A percentile compares a stretch with the other conserved stretches of the same genome.
phyloP scores from a whole-genome alignment of 2,329 filamentous ascomycete genomes.

The Calonectria fujianensis region DNA sequence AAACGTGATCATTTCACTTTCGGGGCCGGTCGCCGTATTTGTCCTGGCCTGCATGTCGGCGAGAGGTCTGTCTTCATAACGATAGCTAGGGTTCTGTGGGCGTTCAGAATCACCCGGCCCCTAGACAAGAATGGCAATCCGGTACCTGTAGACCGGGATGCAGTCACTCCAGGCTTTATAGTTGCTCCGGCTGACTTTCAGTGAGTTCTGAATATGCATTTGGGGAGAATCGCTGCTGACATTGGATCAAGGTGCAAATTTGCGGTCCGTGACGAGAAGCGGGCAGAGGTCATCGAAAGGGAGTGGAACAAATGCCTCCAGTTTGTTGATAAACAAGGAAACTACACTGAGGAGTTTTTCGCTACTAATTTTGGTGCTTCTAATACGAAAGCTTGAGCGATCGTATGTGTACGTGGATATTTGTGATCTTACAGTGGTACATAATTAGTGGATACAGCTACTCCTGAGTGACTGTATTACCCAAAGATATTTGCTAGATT shows the following conservation, averaged over 20 bases:
- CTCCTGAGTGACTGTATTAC: background rate
- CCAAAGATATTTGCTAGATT: no score
- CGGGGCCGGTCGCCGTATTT: slow-evolving; percentile 27
- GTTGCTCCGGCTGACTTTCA: slow-evolving; percentile 17
- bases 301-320: background rate
- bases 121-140: slow-evolving; percentile 4
- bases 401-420: background rate
- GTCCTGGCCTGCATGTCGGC: slow-evolving; percentile 21
- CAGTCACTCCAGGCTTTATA: slow-evolving; percentile 26
- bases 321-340: slow-evolving; percentile 9
- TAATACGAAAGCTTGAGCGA: background rate
- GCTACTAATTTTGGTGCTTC: background rate
- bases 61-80: slow-evolving; percentile 24
- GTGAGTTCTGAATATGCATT: slow-evolving; percentile 1
- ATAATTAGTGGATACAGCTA: background rate
- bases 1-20: slow-evolving; percentile 28
- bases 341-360: slow-evolving; percentile 25
- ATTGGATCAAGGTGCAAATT: slow-evolving; percentile 13
- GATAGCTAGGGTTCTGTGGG: slow-evolving; percentile 19
- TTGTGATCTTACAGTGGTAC: background rate
- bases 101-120: slow-evolving; percentile 16
- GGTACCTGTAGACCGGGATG: slow-evolving; percentile 10
- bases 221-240: no score
- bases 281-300: background rate
- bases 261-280: slow-evolving; percentile 13